Percentiles rank a stretch among this genome's conserved stretches.
phyloP scores from a whole-genome alignment of 371 early-diverging fungal species.

The Lichtheimia ramosa region DNA sequence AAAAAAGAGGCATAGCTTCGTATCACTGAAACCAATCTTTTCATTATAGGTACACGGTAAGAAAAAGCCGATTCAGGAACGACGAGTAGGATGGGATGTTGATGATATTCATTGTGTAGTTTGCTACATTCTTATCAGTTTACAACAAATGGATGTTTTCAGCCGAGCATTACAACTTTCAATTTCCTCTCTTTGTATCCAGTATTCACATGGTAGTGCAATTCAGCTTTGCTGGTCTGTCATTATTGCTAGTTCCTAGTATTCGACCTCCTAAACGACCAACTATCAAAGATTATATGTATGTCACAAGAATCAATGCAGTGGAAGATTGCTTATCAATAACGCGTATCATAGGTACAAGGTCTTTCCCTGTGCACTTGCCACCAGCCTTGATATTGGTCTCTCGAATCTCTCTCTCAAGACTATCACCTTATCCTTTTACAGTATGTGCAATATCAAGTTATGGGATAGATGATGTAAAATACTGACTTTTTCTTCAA shows the following conservation, averaged over 20 bases:
- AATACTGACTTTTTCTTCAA: constrained; percentile 15
- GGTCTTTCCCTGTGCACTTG: constrained; percentile 82
- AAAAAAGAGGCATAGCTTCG: neutral
- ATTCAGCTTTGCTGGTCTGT: constrained; percentile 57
- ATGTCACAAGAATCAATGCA: constrained; percentile 6
- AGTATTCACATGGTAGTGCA: constrained; percentile 76
- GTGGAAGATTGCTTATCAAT: neutral
- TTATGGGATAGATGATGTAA: neutral
- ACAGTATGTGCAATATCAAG: constrained; percentile 53
- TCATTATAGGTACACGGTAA: neutral
- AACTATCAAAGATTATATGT: constrained; percentile 59
- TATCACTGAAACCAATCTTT: constrained; percentile 22
- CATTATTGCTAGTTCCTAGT: constrained; percentile 53
- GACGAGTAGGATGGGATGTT: neutral
- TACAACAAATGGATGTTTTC: constrained; percentile 93
- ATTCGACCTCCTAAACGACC: constrained; percentile 58
- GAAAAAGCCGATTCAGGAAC: neutral
- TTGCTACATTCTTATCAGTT: constrained; percentile 71
- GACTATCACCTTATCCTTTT: constrained; percentile 85
- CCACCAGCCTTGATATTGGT: constrained; percentile 90
- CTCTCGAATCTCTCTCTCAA: constrained; percentile 83
- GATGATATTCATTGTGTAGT: constrained; percentile 20
- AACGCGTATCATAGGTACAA: constrained; percentile 43
- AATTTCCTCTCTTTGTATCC: constrained; percentile 80
- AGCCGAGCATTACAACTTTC: constrained; percentile 69